phyloP scores from a whole-genome alignment of 2,329 filamentous ascomycete genomes.

The Neofusicoccum parvum region DNA sequence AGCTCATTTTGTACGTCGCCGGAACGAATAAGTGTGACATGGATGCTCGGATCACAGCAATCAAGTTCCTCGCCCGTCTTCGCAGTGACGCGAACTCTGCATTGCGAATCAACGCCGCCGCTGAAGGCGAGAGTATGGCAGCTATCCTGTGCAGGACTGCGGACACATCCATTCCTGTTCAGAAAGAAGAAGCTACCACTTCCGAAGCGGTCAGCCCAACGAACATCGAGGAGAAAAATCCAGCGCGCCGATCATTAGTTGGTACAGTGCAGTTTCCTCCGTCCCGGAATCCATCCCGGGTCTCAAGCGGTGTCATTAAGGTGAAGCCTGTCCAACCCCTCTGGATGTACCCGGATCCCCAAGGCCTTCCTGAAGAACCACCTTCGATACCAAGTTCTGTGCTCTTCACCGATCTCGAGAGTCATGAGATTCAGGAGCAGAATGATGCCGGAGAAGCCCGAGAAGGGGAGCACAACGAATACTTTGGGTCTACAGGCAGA shows the following conservation, averaged over 20 bases:
- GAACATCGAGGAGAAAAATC: not conserved
- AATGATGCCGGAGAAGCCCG: not conserved
- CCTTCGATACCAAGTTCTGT: slow-evolving; percentile 51
- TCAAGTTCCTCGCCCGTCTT: slow-evolving; percentile 68
- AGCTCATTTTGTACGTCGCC: slow-evolving; percentile 38
- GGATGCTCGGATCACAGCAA: slow-evolving; percentile 41
- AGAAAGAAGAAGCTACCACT: slow-evolving; percentile 31
- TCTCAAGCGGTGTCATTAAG: not conserved
- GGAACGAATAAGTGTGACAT: slow-evolving; percentile 34
- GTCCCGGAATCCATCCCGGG: slow-evolving; percentile 5
- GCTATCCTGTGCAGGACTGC: slow-evolving; percentile 68
- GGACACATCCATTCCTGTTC: slow-evolving; percentile 51
- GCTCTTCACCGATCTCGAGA: slow-evolving; percentile 52
- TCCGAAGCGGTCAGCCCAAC: slow-evolving; percentile 24
- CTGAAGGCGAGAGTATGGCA: slow-evolving; percentile 74
- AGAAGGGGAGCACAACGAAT: not conserved
- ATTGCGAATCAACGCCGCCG: slow-evolving; percentile 69
- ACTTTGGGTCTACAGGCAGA: not conserved
- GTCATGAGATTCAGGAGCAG: slow-evolving; percentile 9
- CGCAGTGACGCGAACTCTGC: slow-evolving; percentile 79
- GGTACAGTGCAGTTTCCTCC: not conserved
- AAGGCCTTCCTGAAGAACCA: slow-evolving; percentile 56
- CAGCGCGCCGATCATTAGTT: not conserved
- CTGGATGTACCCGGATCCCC: slow-evolving; percentile 53
- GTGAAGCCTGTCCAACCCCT: slow-evolving; percentile 44